phyloP scores from a whole-genome alignment of 305 asterid genomes.

The Fraxinus xanthoxyloides region DNA sequence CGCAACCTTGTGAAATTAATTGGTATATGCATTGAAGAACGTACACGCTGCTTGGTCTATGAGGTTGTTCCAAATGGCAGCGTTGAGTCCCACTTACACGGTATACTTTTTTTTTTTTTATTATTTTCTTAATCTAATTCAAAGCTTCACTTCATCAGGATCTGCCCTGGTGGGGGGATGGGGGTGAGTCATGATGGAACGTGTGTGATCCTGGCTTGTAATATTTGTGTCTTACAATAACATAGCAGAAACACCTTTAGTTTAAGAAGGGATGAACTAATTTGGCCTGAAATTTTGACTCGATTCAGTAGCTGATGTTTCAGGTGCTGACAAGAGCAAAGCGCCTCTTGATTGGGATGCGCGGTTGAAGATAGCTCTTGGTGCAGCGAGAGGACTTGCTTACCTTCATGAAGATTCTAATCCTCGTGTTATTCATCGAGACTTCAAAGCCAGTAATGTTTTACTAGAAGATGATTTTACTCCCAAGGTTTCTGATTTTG shows the following conservation, averaged over 20 bases:
- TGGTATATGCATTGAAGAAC: constrained; percentile 84
- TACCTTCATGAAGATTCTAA: constrained; percentile 96
- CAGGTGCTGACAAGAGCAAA: constrained; percentile 62
- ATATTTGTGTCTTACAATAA: background rate
- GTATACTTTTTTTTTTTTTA: constrained; percentile 37
- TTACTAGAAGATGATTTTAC: constrained; percentile 83
- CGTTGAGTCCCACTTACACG: constrained; percentile 93
- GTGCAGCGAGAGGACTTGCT: constrained; percentile 96
- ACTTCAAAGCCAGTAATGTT: constrained; percentile 91
- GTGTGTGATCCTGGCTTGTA: background rate
- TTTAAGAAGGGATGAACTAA: background rate
- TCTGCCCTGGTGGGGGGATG: background rate
- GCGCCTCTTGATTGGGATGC: constrained; percentile 93
- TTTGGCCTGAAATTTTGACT: constrained; percentile 15
- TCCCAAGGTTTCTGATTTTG: constrained; percentile 97
- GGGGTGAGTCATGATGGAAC: background rate
- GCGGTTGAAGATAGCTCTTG: constrained; percentile 88
- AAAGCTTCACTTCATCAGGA: background rate
- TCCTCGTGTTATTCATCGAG: constrained; percentile 96
- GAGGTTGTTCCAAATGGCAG: constrained; percentile 91
- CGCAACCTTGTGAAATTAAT: constrained; percentile 92
- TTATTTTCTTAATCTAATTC: constrained; percentile 12
- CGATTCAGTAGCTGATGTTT: constrained; percentile 23
- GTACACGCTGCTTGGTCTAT: constrained; percentile 79
- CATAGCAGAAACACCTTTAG: background rate